Conservation (phyloP, 352 stramenopile genomes). For the Sclerospora graminicola region DNA sequence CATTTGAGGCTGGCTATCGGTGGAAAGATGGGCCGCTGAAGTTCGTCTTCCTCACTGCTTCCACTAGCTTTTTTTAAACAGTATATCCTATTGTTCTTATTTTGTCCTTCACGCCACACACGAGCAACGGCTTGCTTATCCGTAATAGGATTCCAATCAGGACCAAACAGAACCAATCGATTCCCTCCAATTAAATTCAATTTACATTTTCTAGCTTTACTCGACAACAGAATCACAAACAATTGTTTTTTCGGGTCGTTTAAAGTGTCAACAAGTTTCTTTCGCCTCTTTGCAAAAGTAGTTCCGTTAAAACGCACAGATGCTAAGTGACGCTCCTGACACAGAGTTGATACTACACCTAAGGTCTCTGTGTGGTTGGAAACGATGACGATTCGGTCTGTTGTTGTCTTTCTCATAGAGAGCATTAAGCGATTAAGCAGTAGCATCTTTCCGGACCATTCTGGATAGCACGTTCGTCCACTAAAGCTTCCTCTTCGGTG, state of each 20-base stretch:
- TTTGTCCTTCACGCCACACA: constrained; percentile 97
- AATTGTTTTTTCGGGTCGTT: constrained; percentile 92
- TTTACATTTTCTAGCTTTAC: constrained; percentile 92
- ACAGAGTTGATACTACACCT: constrained; percentile 75
- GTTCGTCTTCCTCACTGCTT: too few species aligned
- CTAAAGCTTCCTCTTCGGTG: constrained; percentile 23
- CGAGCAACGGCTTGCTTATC: constrained; percentile 93
- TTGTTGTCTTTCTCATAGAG: constrained; percentile 90
- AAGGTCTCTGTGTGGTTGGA: constrained; percentile 95
- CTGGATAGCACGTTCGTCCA: constrained; percentile 63
- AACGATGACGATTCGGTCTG: constrained; percentile 97
- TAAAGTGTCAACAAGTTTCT: constrained; percentile 95
- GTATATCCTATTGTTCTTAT: too few species aligned
- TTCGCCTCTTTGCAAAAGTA: constrained; percentile 93
- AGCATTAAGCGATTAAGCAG: constrained; percentile 94
- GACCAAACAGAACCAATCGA: constrained; percentile 95
- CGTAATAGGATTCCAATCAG: constrained; percentile 95
- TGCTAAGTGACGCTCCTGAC: constrained; percentile 60
- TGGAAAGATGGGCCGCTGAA: too few species aligned
- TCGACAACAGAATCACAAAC: constrained; percentile 97
- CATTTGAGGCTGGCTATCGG: too few species aligned
- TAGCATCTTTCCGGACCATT: constrained; percentile 89
- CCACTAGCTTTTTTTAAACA: too few species aligned
- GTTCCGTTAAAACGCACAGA: constrained; percentile 89
- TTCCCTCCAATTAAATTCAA: constrained; percentile 98